These are phyloP conservation scores for Aquanectria penicillioides DNA, from an alignment of 2,329 filamentous ascomycete genomes.

Conservation along the genomic window DNA sequence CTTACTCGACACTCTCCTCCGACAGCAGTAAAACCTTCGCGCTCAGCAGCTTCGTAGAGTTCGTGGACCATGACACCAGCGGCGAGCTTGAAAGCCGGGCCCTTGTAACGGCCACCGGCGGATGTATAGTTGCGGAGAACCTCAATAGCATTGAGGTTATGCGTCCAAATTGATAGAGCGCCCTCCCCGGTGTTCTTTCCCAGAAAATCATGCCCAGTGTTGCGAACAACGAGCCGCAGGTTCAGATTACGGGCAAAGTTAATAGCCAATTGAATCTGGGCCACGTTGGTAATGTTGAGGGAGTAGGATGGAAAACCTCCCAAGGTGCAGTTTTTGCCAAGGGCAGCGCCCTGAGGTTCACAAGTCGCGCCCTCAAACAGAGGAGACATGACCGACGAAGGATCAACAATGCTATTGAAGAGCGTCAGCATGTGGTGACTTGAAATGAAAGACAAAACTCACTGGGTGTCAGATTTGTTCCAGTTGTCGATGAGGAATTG, in stretches of 20 bases:
- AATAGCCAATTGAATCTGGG: conserved; percentile 56
- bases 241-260: conserved; percentile 57
- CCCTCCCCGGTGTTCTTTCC: conserved; percentile 69
- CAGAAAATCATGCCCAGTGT: conserved; percentile 60
- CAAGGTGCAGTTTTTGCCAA: conserved; percentile 44
- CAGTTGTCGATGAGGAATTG: conserved; percentile 40
- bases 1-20: conserved; percentile 59
- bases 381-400: conserved; percentile 51
- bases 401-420: conserved; percentile 44
- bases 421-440: background rate
- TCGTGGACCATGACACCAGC: conserved; percentile 64
- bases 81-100: conserved; percentile 64
- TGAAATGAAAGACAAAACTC: background rate
- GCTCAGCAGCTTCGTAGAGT: conserved; percentile 60
- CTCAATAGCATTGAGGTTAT: conserved; percentile 57
- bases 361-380: conserved; percentile 52
- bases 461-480: conserved; percentile 34
- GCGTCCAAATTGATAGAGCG: conserved; percentile 65
- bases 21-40: conserved; percentile 58
- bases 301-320: conserved; percentile 55
- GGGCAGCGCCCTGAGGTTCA: conserved; percentile 39
- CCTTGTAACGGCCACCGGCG: conserved; percentile 44
- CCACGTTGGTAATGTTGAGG: conserved; percentile 51
- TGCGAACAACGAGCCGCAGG: conserved; percentile 55
- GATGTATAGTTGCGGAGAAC: conserved; percentile 38